Percentiles rank a stretch among this genome's conserved stretches.
These are phyloP conservation scores for Rhynchosporium graminicola DNA, from an alignment of 2,329 filamentous ascomycete genomes.

Conservation along the genomic window DNA sequence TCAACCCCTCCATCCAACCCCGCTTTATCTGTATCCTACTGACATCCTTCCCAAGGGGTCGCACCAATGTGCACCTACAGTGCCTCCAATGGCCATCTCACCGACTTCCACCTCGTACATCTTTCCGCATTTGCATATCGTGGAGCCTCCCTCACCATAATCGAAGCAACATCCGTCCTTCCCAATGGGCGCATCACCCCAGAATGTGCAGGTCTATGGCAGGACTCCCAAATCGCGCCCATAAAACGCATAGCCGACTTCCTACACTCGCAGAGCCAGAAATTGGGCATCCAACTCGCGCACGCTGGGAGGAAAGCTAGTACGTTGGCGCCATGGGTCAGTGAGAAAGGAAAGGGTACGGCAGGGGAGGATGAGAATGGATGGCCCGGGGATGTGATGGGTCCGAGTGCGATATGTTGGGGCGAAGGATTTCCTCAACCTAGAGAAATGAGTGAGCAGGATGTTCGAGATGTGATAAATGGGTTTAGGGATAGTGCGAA, in stretches of 20 bases:
- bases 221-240: conserved; percentile 43
- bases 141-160: conserved; percentile 40
- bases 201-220: conserved; percentile 40
- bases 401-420: conserved; percentile 60
- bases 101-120: conserved; percentile 40
- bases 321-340: conserved; percentile 43
- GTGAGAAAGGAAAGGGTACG: conserved; percentile 27
- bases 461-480: conserved; percentile 42
- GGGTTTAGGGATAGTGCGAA: conserved; percentile 43
- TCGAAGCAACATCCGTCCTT: conserved; percentile 42
- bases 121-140: conserved; percentile 39
- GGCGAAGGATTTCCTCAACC: conserved; percentile 56
- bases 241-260: conserved; percentile 44
- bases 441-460: conserved; percentile 55
- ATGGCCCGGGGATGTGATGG: conserved; percentile 46
- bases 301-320: conserved; percentile 58
- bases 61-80: conserved; percentile 50
- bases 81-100: conserved; percentile 37
- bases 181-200: conserved; percentile 41
- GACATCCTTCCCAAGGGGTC: conserved; percentile 37
- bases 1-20: conserved; percentile 7
- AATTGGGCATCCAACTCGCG: conserved; percentile 69
- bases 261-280: conserved; percentile 55
- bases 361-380: conserved; percentile 42
- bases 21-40: conserved; percentile 6